Percentiles rank a stretch among this genome's conserved stretches.
These are phyloP conservation scores for Umbelopsis sp. DNA, from an alignment of 192 early-diverging fungal genomes.

Conservation along the genomic window DNA sequence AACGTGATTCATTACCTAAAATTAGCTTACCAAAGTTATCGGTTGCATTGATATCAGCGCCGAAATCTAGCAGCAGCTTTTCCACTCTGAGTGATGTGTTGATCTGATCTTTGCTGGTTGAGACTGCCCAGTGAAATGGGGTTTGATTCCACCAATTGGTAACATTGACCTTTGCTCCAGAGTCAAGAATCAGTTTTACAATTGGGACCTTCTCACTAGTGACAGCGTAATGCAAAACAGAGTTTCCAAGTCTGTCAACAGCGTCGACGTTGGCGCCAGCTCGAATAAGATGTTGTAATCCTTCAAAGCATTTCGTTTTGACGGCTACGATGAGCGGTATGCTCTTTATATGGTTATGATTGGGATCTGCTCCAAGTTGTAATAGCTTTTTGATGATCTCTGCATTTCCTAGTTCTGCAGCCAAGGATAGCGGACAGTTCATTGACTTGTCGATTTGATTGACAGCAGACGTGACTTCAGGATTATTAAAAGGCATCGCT, in stretches of 20 bases:
- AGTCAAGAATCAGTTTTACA: conserved; percentile 45
- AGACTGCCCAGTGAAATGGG: conserved; percentile 53
- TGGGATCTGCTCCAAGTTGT: conserved; percentile 19
- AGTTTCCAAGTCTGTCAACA: conserved; percentile 17
- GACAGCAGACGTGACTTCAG: neutral
- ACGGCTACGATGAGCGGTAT: conserved; percentile 29
- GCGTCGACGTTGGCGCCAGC: conserved; percentile 19
- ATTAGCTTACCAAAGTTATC: conserved; percentile 42
- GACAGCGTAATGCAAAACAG: conserved; percentile 48
- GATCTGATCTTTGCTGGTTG: conserved; percentile 44
- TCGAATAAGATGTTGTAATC: conserved; percentile 15
- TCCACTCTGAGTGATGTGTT: conserved; percentile 52
- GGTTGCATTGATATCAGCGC: conserved; percentile 50
- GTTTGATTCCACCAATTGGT: conserved; percentile 35
- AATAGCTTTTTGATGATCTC: conserved; percentile 15
- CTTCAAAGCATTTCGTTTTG: neutral
- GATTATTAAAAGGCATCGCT: neutral
- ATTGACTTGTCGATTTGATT: conserved; percentile 8
- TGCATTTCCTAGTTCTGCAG: neutral
- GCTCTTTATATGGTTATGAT: neutral
- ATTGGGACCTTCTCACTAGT: conserved; percentile 36
- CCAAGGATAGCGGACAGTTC: conserved; percentile 15
- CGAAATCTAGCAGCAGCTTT: conserved; percentile 40
- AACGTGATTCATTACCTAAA: neutral
- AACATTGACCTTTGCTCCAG: conserved; percentile 33